phyloP scores from a whole-genome alignment of 2,329 filamentous ascomycete species.

The Grosmannia huntii region DNA sequence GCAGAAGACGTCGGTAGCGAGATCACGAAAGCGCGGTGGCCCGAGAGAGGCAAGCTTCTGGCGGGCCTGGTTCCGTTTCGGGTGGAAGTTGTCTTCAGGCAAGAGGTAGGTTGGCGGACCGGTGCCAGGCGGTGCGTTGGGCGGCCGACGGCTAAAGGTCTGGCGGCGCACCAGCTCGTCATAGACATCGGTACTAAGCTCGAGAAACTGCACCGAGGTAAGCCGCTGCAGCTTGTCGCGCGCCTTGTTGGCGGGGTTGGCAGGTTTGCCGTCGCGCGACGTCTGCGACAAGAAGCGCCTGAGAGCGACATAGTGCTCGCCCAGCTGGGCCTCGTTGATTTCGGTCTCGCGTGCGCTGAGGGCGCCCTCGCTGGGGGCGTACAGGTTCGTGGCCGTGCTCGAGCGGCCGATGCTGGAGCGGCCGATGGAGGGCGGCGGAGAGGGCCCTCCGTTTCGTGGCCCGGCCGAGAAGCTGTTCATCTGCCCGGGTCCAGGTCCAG shows the following conservation, averaged over 20 bases:
- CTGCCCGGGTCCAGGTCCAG: constrained; percentile 38
- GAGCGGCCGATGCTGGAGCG: constrained; percentile 76
- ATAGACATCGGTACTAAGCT: constrained; percentile 94
- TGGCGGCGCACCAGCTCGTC: constrained; percentile 88
- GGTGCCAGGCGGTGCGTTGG: constrained; percentile 35
- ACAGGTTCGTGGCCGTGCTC: constrained; percentile 64
- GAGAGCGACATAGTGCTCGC: constrained; percentile 71
- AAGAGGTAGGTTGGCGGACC: constrained; percentile 60
- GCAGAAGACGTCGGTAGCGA: constrained; percentile 92
- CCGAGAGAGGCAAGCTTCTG: constrained; percentile 88
- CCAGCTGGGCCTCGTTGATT: constrained; percentile 46
- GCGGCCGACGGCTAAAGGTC: constrained; percentile 43
- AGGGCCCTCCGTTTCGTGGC: constrained; percentile 51
- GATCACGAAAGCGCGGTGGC: constrained; percentile 73
- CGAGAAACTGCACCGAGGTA: constrained; percentile 87
- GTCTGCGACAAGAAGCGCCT: constrained; percentile 61
- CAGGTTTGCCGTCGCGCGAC: constrained; percentile 61
- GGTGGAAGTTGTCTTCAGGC: constrained; percentile 84
- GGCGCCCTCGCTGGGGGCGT: constrained; percentile 53
- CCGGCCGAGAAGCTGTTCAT: constrained; percentile 49
- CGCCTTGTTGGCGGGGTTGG: constrained; percentile 71
- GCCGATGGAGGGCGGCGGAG: constrained; percentile 78
- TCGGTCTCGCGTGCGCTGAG: constrained; percentile 46
- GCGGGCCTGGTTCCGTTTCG: constrained; percentile 93
- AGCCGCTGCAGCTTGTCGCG: constrained; percentile 87